Evolutionary conservation across 2,329 filamentous ascomycete species (phyloP).

Genomic region (Alternaria dauci): DNA sequence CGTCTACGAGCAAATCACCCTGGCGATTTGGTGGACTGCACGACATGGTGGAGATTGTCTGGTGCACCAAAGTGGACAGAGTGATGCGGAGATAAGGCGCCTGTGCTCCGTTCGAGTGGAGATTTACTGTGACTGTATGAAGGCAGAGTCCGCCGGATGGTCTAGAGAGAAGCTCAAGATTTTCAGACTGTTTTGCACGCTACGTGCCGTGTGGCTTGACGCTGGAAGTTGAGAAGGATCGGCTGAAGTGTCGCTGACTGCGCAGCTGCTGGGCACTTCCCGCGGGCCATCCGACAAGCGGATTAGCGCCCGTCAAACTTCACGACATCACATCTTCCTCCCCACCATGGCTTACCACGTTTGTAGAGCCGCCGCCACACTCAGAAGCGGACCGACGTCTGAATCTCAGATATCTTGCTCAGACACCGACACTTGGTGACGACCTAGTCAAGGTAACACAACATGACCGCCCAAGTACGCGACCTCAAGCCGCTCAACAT

Average conservation of each 20-base stretch:
- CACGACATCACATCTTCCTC: conserved; percentile 5
- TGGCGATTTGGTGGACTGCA: not conserved
- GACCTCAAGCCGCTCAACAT: conserved; percentile 41
- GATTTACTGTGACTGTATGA: not conserved
- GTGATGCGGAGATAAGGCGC: not conserved
- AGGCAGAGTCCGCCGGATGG: not conserved
- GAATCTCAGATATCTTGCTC: conserved; percentile 18
- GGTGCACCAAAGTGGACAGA: not conserved
- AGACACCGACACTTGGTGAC: conserved; percentile 4
- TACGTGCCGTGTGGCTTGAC: not conserved
- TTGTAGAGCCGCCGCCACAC: conserved; percentile 20
- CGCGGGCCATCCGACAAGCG: conserved; percentile 6
- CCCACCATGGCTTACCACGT: conserved; percentile 5
- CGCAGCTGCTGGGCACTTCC: not conserved
- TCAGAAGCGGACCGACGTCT: not conserved
- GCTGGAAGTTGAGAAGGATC: not conserved
- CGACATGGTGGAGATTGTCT: not conserved
- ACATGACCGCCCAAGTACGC: conserved; percentile 35
- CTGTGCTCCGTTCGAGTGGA: not conserved
- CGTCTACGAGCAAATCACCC: not conserved
- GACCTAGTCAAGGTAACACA: conserved; percentile 9
- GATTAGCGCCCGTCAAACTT: conserved; percentile 19
- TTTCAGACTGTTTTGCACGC: not conserved
- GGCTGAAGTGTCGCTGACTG: not conserved
- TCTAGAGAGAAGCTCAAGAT: not conserved